Conservation (phyloP, 2,329 filamentous ascomycete genomes). For the Stagonosporopsis cucurbitacearum region DNA sequence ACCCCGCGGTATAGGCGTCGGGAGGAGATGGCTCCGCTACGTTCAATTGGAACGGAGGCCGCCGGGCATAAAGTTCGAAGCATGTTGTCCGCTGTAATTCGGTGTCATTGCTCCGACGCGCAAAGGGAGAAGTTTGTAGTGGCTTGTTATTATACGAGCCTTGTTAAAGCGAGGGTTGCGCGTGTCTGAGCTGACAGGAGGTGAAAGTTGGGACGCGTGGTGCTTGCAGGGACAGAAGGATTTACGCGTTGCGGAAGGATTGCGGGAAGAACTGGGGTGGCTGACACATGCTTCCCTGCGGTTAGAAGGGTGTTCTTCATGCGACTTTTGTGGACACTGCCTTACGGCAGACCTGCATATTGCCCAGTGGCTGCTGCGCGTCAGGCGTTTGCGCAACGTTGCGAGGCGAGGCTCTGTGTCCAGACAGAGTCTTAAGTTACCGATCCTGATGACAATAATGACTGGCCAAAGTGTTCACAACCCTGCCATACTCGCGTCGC, state of each 20-base stretch:
- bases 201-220: not conserved
- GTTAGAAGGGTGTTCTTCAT: not conserved
- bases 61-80: not conserved
- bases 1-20: not conserved
- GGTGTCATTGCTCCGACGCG: not conserved
- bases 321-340: not conserved
- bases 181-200: not conserved
- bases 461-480: not conserved
- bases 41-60: conserved; percentile 2
- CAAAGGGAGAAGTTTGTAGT: not conserved
- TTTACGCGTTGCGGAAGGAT: conserved; percentile 15
- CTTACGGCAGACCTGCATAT: not conserved
- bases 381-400: not conserved
- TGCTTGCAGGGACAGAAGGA: conserved; percentile 4
- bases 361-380: not conserved
- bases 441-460: not conserved
- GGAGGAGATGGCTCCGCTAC: conserved; percentile 2
- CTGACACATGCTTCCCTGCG: conserved; percentile 2
- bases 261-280: conserved; percentile 11
- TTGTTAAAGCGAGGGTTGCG: not conserved
- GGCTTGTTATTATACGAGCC: not conserved
- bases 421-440: not conserved
- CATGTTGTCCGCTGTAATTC: not conserved
- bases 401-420: not conserved
- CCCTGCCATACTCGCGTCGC: not conserved